Base-by-base conservation (phyloP, 129 eudicot species). In the Pseudognaphalium luteoalbum region DNA sequence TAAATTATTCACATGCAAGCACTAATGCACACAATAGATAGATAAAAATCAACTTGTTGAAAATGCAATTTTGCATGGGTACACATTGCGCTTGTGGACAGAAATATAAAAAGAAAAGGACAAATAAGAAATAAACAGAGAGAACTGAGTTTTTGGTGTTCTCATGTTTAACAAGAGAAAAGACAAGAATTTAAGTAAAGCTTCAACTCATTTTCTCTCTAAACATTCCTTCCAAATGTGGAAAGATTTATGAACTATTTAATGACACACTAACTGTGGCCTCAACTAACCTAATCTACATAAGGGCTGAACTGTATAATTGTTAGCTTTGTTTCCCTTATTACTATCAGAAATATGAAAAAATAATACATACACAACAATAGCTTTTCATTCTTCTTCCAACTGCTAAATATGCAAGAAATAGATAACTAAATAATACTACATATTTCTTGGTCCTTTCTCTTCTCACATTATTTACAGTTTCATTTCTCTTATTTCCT, bases 201-300 rank as follows among this genome's bases (percentile, higher is more conserved):
- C 47, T 72, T 83, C 57, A 60, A 54, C 9, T 54, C 37, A 60
- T 33, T 22, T 68, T 30, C 25, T n/a, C 47, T 41, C 0, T 41
- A 9, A 2, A 51, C 25, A 12, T 75, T 51, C 22, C 52, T 52
- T 52, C 59, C 30, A 70, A 58, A 15, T 22, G 9, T 44, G 15
- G 20, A 15, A 51, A 7, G 62, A 11, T 51, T 51, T 51, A 8
- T 29, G 52, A 69, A 70, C 41, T 70, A 47, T 70, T 16, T 51
- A 47, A 15, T 29, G 42, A 50, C 47, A 30, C 12, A 72, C 76
- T 32, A 10, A 64, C 66, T 11, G 32, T 72, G 51, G 34, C 66
- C 50, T 56, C n/a, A 54, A 54, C 3, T 32, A 37, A 74, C 25
- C 17, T 7, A 39, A 7, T 61, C 25, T 9, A 8, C 12, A 74